Evolutionary conservation across 257 asterid species (phyloP).

Genomic region (Fraxinus pennsylvanica): DNA sequence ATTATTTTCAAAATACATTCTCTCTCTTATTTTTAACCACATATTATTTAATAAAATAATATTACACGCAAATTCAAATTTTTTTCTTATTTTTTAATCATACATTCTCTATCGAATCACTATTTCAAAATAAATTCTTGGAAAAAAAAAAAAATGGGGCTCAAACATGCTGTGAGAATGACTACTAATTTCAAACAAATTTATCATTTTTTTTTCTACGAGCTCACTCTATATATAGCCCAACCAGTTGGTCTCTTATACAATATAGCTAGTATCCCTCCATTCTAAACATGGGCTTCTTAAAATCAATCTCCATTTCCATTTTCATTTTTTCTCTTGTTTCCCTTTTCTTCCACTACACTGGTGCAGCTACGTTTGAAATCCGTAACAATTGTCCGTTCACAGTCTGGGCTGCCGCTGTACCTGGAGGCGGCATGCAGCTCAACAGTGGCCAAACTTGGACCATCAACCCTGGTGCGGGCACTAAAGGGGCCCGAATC

Average conservation of each 20-base stretch:
- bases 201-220: background rate
- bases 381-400: constrained; percentile 47
- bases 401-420: constrained; percentile 50
- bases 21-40: too few species aligned
- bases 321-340: constrained; percentile 16
- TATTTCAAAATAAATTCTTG: too few species aligned
- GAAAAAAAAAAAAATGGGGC: too few species aligned
- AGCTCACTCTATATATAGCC: background rate
- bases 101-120: too few species aligned
- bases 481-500: constrained; percentile 32
- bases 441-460: constrained; percentile 43
- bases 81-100: too few species aligned
- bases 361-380: constrained; percentile 36
- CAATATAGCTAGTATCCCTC: background rate
- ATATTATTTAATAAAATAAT: too few species aligned
- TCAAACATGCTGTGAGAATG: too few species aligned
- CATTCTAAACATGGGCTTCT: constrained; percentile 19
- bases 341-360: constrained; percentile 14
- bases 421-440: constrained; percentile 48
- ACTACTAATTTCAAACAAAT: too few species aligned
- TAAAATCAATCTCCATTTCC: background rate
- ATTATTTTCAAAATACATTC: too few species aligned
- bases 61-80: too few species aligned
- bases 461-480: constrained; percentile 36
- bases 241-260: background rate